phyloP scores from a whole-genome alignment of 768 basidiomycete genomes.

The Boletus bicolor region DNA sequence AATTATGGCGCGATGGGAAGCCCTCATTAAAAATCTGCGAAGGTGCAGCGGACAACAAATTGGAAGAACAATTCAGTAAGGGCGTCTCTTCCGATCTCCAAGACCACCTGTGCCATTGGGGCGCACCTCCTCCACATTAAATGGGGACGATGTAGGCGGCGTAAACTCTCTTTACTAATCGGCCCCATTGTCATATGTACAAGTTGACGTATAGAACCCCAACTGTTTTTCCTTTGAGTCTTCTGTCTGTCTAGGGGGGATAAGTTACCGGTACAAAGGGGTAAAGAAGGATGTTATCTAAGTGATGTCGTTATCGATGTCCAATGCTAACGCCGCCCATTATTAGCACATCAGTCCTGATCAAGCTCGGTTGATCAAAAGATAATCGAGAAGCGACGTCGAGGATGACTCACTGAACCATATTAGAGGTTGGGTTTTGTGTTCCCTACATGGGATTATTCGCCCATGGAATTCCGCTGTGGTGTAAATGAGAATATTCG shows the following conservation, averaged over 20 bases:
- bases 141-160: constrained; percentile 88
- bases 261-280: not conserved
- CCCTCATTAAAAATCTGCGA: constrained; percentile 18
- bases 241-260: not conserved
- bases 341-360: constrained; percentile 87
- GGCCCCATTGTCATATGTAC: constrained; percentile 76
- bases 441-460: not conserved
- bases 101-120: constrained; percentile 63
- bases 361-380: constrained; percentile 97
- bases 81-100: constrained; percentile 79
- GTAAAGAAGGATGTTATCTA: constrained; percentile 52
- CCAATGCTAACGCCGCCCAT: constrained; percentile 86
- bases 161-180: constrained; percentile 93
- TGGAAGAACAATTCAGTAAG: constrained; percentile 4
- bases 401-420: not conserved
- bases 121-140: constrained; percentile 98
- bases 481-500: not conserved
- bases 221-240: not conserved
- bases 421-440: not conserved
- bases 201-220: constrained; percentile 15
- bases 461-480: not conserved
- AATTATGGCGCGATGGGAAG: constrained; percentile 7
- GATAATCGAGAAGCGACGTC: constrained; percentile 52
- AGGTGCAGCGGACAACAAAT: constrained; percentile 9
- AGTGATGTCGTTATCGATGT: constrained; percentile 94